phyloP scores from a whole-genome alignment of 768 basidiomycete genomes.

The Trametes villosa region DNA sequence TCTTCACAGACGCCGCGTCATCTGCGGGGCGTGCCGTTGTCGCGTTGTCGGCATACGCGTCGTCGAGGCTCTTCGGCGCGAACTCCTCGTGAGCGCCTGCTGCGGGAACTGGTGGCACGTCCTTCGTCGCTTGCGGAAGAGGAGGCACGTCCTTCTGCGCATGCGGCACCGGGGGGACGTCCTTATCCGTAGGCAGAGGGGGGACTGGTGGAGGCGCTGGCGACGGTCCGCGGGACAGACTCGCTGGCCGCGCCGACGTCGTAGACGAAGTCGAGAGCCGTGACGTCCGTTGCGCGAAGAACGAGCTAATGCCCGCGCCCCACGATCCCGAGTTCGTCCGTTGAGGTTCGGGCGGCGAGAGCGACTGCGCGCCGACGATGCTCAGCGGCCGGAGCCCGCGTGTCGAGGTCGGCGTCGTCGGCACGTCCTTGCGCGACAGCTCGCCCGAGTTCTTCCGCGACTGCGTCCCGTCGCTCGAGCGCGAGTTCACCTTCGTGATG shows the following conservation, averaged over 20 bases:
- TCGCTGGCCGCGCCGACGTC: constrained; percentile 16
- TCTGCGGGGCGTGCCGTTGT: constrained; percentile 4
- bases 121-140: not conserved
- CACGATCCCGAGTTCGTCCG: constrained; percentile 42
- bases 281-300: constrained; percentile 45
- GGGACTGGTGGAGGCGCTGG: constrained; percentile 22
- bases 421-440: constrained; percentile 5
- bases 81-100: not conserved
- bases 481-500: constrained; percentile 20
- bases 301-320: constrained; percentile 53
- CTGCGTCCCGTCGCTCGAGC: constrained; percentile 5
- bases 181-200: constrained; percentile 16
- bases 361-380: constrained; percentile 32
- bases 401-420: constrained; percentile 21
- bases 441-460: constrained; percentile 11
- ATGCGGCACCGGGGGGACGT: constrained; percentile 11
- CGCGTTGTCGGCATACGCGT: constrained; percentile 11
- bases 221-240: constrained; percentile 20
- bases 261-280: constrained; percentile 37
- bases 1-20: constrained; percentile 17
- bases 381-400: constrained; percentile 35
- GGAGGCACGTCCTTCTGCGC: constrained; percentile 20
- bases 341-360: constrained; percentile 25
- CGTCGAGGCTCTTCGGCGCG: constrained; percentile 25
- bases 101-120: not conserved